Percentiles rank a stretch among this genome's conserved stretches.
Evolutionary conservation across 331 rosid species (phyloP).

Genomic region (Erythrophleum ivorense): DNA sequence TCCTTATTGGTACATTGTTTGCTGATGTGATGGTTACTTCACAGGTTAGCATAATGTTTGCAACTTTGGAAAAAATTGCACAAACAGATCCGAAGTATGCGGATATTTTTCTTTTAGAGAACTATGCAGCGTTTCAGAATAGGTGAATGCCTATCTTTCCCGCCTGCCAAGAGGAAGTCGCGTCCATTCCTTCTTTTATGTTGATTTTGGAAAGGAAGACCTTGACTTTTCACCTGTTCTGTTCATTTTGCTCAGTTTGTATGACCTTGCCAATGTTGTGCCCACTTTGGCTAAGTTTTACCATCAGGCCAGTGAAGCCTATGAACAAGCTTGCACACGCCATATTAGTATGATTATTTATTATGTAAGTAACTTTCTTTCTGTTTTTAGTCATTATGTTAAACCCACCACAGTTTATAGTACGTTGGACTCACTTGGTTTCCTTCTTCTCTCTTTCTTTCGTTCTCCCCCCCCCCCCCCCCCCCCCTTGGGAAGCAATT

Average conservation of each 20-base stretch:
- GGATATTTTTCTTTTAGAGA: conserved; percentile 90
- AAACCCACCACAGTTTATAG: conserved; percentile 4
- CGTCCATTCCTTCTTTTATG: conserved; percentile 18
- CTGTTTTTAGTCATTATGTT: conserved; percentile 22
- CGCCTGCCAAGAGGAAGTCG: conserved; percentile 16
- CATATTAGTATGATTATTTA: conserved; percentile 85
- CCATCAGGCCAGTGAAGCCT: conserved; percentile 99
- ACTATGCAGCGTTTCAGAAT: conserved; percentile 97
- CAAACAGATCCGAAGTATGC: conserved; percentile 95
- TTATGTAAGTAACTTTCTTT: conserved; percentile 58
- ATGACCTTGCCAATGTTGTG: conserved; percentile 98
- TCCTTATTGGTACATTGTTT: conserved; percentile 9
- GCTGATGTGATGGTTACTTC: conserved; percentile 37
- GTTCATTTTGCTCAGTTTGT: conserved; percentile 65
- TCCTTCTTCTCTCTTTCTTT: neutral
- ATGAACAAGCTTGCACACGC: conserved; percentile 98
- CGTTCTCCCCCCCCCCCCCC: conserved; percentile 2
- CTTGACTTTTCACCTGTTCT: conserved; percentile 23
- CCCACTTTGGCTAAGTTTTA: conserved; percentile 97
- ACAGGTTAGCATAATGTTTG: conserved; percentile 98
- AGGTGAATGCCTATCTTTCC: conserved; percentile 55
- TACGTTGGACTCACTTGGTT: conserved; percentile 30
- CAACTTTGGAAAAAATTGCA: conserved; percentile 89
- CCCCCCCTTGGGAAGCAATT: conserved; percentile 69
- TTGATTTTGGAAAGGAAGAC: conserved; percentile 34